A percentile compares a stretch with the other conserved stretches of the same genome.
These are phyloP conservation scores for Phytophthora citrophthora DNA, from an alignment of 352 stramenopile species.

Conservation along the genomic window DNA sequence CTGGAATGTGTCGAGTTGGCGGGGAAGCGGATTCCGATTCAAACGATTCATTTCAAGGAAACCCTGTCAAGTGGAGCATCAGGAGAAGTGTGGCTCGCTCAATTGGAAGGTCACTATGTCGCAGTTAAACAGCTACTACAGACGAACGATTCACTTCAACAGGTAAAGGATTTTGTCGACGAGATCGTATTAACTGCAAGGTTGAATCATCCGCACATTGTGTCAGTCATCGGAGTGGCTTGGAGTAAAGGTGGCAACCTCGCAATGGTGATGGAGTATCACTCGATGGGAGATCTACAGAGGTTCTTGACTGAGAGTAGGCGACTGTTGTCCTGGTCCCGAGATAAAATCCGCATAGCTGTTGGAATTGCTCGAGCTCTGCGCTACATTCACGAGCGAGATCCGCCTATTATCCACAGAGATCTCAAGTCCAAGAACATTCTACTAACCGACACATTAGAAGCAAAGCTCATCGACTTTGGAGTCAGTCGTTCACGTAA, in stretches of 20 bases:
- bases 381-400: constrained; percentile 35
- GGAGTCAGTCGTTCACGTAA: constrained; percentile 30
- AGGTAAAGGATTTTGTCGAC: constrained; percentile 34
- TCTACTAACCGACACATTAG: constrained; percentile 31
- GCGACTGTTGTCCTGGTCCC: constrained; percentile 22
- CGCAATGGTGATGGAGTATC: constrained; percentile 39
- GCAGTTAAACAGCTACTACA: constrained; percentile 48
- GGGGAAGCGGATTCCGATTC: constrained; percentile 26
- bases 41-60: constrained; percentile 23
- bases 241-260: constrained; percentile 52
- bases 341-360: constrained; percentile 39
- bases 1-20: background rate
- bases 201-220: constrained; percentile 40
- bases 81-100: constrained; percentile 41
- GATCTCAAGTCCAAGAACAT: constrained; percentile 56
- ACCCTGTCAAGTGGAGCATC: constrained; percentile 37
- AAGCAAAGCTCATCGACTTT: constrained; percentile 55
- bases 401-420: constrained; percentile 44
- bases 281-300: constrained; percentile 30
- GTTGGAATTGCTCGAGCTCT: constrained; percentile 40
- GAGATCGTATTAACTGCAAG: constrained; percentile 42
- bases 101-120: constrained; percentile 32
- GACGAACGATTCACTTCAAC: constrained; percentile 24
- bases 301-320: constrained; percentile 18
- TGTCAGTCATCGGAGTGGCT: constrained; percentile 44